phyloP scores from a whole-genome alignment of 2,329 filamentous ascomycete genomes.

The Leptodontidium sp. region DNA sequence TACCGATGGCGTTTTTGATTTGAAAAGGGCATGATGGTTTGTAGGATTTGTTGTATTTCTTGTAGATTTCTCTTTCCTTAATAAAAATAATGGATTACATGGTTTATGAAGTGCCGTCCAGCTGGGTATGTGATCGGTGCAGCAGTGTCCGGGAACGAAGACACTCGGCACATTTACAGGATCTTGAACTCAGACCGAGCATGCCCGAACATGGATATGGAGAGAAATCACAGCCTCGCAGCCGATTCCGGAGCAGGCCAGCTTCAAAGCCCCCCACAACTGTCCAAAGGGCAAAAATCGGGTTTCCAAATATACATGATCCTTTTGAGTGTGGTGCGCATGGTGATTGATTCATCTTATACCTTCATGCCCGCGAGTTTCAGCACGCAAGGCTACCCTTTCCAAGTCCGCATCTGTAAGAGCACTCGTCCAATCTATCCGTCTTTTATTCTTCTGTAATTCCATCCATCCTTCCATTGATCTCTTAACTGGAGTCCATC shows the following conservation, averaged over 20 bases:
- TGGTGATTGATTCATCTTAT: background rate
- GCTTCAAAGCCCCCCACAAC: background rate
- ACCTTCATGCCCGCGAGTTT: slow-evolving; percentile 4
- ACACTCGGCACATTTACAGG: background rate
- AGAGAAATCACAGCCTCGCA: slow-evolving; percentile 7
- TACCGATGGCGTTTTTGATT: slow-evolving; percentile 31
- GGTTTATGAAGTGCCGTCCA: background rate
- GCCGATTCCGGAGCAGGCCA: slow-evolving; percentile 16
- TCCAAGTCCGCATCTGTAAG: background rate
- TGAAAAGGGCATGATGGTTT: slow-evolving; percentile 19
- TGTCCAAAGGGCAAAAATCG: slow-evolving; percentile 13
- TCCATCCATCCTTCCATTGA: background rate
- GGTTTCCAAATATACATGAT: slow-evolving; percentile 1
- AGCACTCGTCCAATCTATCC: background rate
- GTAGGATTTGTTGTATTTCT: slow-evolving; percentile 31
- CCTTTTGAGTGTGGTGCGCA: no score
- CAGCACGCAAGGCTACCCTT: background rate
- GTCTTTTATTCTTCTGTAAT: background rate
- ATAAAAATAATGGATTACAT: slow-evolving; percentile 25
- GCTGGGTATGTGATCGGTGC: background rate
- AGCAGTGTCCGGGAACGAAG: background rate
- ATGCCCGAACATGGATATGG: background rate
- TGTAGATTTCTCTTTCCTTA: slow-evolving; percentile 28
- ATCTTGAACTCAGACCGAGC: background rate
- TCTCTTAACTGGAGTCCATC: background rate